Evolutionary conservation across 768 basidiomycete genomes (phyloP), one percentile per base, ranked within the genome.

Genomic region (Tylopilus sp.): DNA sequence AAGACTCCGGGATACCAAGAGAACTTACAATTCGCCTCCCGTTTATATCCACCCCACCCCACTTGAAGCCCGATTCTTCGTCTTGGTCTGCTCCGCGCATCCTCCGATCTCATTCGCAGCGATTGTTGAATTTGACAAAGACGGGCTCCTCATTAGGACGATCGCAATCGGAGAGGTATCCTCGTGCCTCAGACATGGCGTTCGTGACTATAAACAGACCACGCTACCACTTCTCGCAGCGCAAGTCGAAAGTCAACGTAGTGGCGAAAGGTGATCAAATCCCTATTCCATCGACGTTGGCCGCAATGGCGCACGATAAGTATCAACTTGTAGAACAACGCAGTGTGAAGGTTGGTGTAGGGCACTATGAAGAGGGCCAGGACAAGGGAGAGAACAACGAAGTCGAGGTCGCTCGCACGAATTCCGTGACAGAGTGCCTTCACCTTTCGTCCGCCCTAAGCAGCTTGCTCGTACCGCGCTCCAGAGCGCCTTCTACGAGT

Each of bases 91-190:
- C 53, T 17, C 51, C 56, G 9, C 63, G 55, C 28, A 56, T 66
- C 42, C 61, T 64, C 30, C 66, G 68, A 35, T 63, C 66, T 13
- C 57, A 57, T 17, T 65, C 66, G 4, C 68, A 65, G 28, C 52
- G 59, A 36, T 47, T 56, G 18, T 21, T 20, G 30, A 46, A 35
- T 26, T 17, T 51, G 20, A 30, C 10, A 3, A 45, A 44, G 45
- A 36, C 35, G 35, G 51, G 50, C 3, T n/a, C 23, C 6, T 13
- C 43, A 7, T 44, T 65, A 33, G 57, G 48, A 33, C 58, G 65
- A n/a, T 64, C 65, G n/a, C 58, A 53, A 18, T 67, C 65, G 20
- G 65, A 60, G 30, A 62, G 43, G 38, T 52, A 62, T 20, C 55
- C 65, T 15, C 57, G 51, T 20, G 20, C 56, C n/a, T 31, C 50